Evolutionary conservation across 108 stramenopile species (phyloP).

Genomic region (Craspedostauros australis): DNA sequence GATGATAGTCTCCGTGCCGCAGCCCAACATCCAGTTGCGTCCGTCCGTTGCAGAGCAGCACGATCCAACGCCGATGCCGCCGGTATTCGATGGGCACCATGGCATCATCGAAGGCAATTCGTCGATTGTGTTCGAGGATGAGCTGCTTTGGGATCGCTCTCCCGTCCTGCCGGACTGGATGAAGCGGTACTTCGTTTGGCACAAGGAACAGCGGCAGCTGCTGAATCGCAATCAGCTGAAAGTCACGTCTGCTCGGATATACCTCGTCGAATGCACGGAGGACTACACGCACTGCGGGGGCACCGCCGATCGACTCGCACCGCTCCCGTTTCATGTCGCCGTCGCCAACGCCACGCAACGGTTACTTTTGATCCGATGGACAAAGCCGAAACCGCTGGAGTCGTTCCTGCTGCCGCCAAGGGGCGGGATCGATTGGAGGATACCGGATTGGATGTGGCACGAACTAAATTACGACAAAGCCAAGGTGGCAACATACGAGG

Average conservation of each 20-base stretch:
- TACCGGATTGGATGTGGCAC: slow-evolving; percentile 14
- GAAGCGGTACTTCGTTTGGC: slow-evolving; percentile 31
- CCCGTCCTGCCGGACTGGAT: slow-evolving; percentile 17
- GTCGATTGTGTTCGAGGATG: too few species aligned
- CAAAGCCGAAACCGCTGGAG: slow-evolving; percentile 25
- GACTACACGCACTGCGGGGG: slow-evolving; percentile 25
- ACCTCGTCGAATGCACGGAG: slow-evolving; percentile 17
- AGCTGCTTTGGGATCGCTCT: slow-evolving; percentile 16
- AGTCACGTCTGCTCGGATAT: neutral
- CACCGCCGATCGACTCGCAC: slow-evolving; percentile 25
- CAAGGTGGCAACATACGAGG: slow-evolving; percentile 1
- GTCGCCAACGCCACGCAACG: slow-evolving; percentile 13
- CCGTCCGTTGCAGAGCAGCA: too few species aligned
- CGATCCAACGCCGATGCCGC: too few species aligned
- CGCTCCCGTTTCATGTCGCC: slow-evolving; percentile 15
- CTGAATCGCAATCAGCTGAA: slow-evolving; percentile 2
- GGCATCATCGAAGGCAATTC: too few species aligned
- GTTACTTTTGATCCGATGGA: slow-evolving; percentile 27
- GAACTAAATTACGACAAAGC: neutral
- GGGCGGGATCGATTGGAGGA: slow-evolving; percentile 26
- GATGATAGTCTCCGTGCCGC: too few species aligned
- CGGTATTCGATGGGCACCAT: too few species aligned
- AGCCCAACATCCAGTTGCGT: too few species aligned
- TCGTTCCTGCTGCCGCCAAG: slow-evolving; percentile 25
- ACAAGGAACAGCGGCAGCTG: slow-evolving; percentile 11